Evolutionary conservation across 2,329 filamentous ascomycete species (phyloP).

Genomic region (Tolypocladium pustulatum): DNA sequence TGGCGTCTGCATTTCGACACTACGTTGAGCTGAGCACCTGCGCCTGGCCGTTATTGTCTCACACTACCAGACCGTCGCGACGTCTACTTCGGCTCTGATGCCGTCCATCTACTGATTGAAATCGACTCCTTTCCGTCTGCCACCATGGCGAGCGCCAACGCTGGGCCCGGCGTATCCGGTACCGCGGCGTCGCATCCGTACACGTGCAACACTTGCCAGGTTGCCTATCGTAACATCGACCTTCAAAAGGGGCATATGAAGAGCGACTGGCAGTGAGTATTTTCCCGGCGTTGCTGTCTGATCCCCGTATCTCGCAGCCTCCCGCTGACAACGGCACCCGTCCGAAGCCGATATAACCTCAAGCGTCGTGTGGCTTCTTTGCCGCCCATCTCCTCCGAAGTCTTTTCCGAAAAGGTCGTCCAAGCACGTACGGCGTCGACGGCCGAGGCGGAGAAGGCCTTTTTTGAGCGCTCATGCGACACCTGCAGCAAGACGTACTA

Average conservation of each 20-base stretch:
- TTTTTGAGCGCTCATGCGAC: conserved; percentile 74
- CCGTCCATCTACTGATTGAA: background rate
- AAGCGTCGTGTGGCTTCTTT: conserved; percentile 87
- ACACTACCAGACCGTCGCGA: background rate
- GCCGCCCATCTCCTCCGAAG: conserved; percentile 81
- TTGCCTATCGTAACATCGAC: conserved; percentile 90
- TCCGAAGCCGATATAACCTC: conserved; percentile 75
- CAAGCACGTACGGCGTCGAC: conserved; percentile 77
- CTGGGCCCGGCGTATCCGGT: conserved; percentile 18
- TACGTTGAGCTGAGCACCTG: background rate
- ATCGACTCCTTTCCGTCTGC: background rate
- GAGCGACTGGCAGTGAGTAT: conserved; percentile 90
- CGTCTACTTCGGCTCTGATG: background rate
- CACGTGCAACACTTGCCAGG: conserved; percentile 96
- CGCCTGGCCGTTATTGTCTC: background rate
- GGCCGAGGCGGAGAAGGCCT: conserved; percentile 77
- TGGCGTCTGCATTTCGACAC: background rate
- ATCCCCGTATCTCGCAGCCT: background rate
- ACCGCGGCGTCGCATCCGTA: conserved; percentile 63
- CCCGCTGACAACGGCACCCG: background rate
- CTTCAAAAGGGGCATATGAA: conserved; percentile 94
- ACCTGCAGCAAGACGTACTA: conserved; percentile 88
- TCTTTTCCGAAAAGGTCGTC: conserved; percentile 92
- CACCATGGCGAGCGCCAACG: conserved; percentile 35
- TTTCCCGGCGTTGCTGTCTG: background rate